Percentiles rank a stretch among this genome's conserved stretches.
phyloP scores from a whole-genome alignment of 176 grass and related monocot genomes.

The Oryza brachyantha region DNA sequence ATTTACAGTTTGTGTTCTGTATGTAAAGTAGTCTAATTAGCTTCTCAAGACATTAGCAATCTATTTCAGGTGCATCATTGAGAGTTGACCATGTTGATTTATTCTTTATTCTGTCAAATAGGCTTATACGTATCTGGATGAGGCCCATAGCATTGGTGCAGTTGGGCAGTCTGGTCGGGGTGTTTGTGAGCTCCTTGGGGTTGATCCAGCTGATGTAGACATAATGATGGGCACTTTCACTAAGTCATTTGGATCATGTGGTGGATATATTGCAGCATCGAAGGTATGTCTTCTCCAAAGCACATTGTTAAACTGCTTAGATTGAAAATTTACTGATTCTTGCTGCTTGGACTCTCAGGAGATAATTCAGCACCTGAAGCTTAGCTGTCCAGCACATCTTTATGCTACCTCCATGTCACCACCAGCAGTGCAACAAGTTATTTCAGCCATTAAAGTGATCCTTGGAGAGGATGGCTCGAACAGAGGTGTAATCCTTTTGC shows the following conservation, averaged over 20 bases:
- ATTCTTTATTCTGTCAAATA: slow-evolving; percentile 26
- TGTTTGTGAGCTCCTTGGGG: slow-evolving; percentile 83
- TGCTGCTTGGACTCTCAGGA: slow-evolving; percentile 48
- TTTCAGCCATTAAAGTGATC: slow-evolving; percentile 79
- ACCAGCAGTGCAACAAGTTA: slow-evolving; percentile 82
- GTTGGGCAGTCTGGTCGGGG: slow-evolving; percentile 77
- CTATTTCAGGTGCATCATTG: not conserved
- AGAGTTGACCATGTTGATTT: slow-evolving; percentile 5
- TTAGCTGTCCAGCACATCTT: slow-evolving; percentile 72
- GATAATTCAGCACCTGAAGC: slow-evolving; percentile 79
- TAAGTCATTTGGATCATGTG: slow-evolving; percentile 83
- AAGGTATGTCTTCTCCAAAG: slow-evolving; percentile 38
- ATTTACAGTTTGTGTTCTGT: not conserved
- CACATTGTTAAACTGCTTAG: not conserved
- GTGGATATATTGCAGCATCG: slow-evolving; percentile 87
- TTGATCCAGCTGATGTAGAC: slow-evolving; percentile 72
- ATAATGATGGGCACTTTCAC: slow-evolving; percentile 96
- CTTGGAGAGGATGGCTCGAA: slow-evolving; percentile 80
- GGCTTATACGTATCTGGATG: slow-evolving; percentile 86
- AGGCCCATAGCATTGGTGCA: slow-evolving; percentile 83
- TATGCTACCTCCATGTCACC: slow-evolving; percentile 92
- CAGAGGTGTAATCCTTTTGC: slow-evolving; percentile 37
- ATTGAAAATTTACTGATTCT: slow-evolving; percentile 7
- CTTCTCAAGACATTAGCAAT: not conserved
- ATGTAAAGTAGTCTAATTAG: slow-evolving; percentile 1